Evolutionary conservation across 1,139 yeast species (phyloP), one percentile per base, ranked within the genome.

Genomic region (Casaregolazyma lundiana): DNA sequence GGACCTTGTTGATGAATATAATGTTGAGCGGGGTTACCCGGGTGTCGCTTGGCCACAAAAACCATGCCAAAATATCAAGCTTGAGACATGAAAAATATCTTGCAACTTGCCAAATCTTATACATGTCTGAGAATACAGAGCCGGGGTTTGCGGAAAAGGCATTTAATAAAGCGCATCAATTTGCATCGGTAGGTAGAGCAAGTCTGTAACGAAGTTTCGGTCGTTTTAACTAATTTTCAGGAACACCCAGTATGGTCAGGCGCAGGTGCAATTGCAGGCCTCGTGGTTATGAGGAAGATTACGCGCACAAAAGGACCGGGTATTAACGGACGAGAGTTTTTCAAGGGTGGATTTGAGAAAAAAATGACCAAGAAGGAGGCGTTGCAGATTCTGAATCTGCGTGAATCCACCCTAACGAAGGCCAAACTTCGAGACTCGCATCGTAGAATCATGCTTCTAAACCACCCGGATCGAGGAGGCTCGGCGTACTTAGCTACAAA

Each of bases 391-490:
- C 77, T 92, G 58, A 88, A 86, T 61, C 71, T 92, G 60, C 84
- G 84, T 58, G 97, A 90, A 65, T 75, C 84, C 30, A 82, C 81
- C 22, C 72, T 92, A 57, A 77, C 84, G 13, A 81, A 84, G 67
- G 76, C 84, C 53, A 86, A 80, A 63, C 75, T 92, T 62, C 90
- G 92, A 68, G 97, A 90, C 54, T 87, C 86, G 45, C 98, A 92
- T 67, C 80, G 98, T 70, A 79, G 77, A 64, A 85, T 87, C 70
- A 89, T 92, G 96, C 73, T 92, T 65, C 79, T 90, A 43, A 92
- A 92, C 69, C 98, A 92, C 64, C 98, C 98, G 9, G 98, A 92
- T 70, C 86, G 94, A 64, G 98, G 98, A 44, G 98, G 98, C 7
- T 85, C 96, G 16, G 92, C 97, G 35, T 90, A 80, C 61, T 67